Evolutionary conservation across 2,329 filamentous ascomycete species (phyloP), one percentile per base, ranked within the genome.

Genomic region (Capronia coronata): DNA sequence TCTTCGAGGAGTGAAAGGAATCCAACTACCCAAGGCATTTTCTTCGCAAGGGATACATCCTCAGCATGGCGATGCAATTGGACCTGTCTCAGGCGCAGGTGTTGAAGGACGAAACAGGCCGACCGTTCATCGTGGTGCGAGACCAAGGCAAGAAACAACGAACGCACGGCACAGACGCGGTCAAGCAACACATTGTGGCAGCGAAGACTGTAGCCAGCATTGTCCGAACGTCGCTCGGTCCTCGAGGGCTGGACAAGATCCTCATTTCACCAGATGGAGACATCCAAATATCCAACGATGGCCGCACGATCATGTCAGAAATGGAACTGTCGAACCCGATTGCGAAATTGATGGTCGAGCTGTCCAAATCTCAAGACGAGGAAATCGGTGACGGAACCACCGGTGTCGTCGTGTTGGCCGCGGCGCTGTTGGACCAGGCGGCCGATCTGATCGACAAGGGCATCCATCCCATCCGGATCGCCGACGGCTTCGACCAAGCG

Each of bases 241-340:
- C 93, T 47, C 86, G 93, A 62, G 93, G 93, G 57, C 83, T 98
- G 65, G 93, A 98, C 77, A 98, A 98, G 77, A 98, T 98, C 67
- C 80, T 98, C 62, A 98, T 98, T 64, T 98, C 93, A 44, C 87
- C 93, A 55, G 93, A 98, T 68, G 93, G 93, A 68, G 93, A 98
- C 71, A 98, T 98, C 69, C 98, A 93, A 55, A 89, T 98, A 56
- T 98, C 93, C 61, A 98, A 98, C 75, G 93, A 98, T 73, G 93
- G 93, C 64, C 94, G 94, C 48, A 98, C 93, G 39, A 98, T 98
- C 64, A 77, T 98, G 61, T 84, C 87, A 63, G 89, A 82, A 69
- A 98, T 98, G 93, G 93, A 98, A 75, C 91, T 98, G 62, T 87
- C 87, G 61, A 97, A 98, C 77, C 91, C 97, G 71, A 89, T 98